Conservation (phyloP, 1,284 basidiomycete genomes). For the Acaromyces ingoldii region DNA sequence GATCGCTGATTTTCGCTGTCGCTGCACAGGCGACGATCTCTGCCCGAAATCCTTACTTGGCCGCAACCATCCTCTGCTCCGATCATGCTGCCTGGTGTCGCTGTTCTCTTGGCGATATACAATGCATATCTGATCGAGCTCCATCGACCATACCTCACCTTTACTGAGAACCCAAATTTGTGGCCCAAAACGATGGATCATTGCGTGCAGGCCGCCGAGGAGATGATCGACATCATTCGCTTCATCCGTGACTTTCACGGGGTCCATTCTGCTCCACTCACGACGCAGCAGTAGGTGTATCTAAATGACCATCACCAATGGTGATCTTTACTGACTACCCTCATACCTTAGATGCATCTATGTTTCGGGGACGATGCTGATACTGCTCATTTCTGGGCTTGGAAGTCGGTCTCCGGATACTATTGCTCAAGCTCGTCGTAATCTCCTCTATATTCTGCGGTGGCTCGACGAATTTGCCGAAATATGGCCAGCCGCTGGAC, state of each 20-base stretch:
- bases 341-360: background rate
- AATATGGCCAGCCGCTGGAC: background rate
- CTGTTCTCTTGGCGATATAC: background rate
- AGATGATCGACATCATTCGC: background rate
- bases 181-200: background rate
- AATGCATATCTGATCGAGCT: background rate
- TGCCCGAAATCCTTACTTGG: background rate
- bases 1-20: background rate
- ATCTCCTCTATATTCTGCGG: constrained; percentile 3
- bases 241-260: background rate
- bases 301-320: too few species aligned
- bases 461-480: constrained; percentile 19
- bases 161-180: background rate
- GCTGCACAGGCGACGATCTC: background rate
- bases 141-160: background rate
- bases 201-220: background rate
- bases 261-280: background rate
- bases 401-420: background rate
- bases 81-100: background rate
- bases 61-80: background rate
- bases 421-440: background rate
- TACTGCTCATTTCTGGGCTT: background rate
- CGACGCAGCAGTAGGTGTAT: background rate
- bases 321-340: background rate
- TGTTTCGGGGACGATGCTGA: background rate